Base-by-base conservation (phyloP, 805 yeast genomes). In the Diddensiella caesifluorescens region DNA sequence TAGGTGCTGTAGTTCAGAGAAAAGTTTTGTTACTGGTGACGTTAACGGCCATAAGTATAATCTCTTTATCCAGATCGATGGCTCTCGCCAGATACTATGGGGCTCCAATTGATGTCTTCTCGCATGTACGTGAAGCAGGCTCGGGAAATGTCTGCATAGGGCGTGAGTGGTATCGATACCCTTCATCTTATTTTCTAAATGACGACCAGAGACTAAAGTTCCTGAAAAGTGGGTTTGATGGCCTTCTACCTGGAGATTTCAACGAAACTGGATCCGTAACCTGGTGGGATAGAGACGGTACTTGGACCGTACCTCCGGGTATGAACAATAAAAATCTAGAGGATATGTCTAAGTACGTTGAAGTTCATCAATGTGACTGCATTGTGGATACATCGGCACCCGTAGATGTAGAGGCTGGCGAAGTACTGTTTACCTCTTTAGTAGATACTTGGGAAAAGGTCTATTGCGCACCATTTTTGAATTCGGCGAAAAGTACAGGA, bases 151-250 rank as follows among this genome's bases (percentile, higher is more conserved):
- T 90, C 0, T 90, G 97, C 62, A 71, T 83, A n/a, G 97, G 96
- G 2, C 73, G 95, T 45, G 97, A 90, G 64, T 89, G 97, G 97
- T 87, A 86, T 56, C 83, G 90, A 56, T 89, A 68, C 62, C 96
- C 97, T 6, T 79, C 84, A 1, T 88, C 96, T 0, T 84, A 88
- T 58, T 86, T 89, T 56, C 64, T 90, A 19, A 80, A 84, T 3
- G 71, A 74, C 3, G 67, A 75, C 44, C 71, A 71, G 53, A 65
- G 95, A 50, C 64, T 87, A 19, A 68, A 68, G 52, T 90, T 86
- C 60, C 76, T 84, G 6, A 66, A 70, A 42, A 79, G 87, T 43
- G 92, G 90, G 1, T 90, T 89, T 62, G 76, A 80, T 58, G 97
- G 97, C 0, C 65, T 89, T 47, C 65, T 90, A 26, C 97, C 97